phyloP scores from a whole-genome alignment of 495 filamentous ascomycete species.

The Penicillium manginii region DNA sequence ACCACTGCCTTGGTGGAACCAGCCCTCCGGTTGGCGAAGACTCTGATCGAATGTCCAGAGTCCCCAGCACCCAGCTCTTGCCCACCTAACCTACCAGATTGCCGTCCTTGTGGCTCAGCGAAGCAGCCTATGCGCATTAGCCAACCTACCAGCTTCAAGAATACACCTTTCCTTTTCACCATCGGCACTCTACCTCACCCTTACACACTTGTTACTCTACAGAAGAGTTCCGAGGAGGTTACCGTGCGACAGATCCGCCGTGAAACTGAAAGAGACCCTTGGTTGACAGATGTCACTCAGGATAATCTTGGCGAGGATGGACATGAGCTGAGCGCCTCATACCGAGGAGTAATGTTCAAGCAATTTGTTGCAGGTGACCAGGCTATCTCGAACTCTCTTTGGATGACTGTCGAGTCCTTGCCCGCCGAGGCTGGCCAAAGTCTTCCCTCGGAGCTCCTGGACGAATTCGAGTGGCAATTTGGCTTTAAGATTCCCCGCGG shows the following conservation, averaged over 20 bases:
- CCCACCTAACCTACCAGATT: slow-evolving; percentile 77
- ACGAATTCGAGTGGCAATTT: slow-evolving; percentile 84
- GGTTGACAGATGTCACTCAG: slow-evolving; percentile 75
- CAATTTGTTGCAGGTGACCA: slow-evolving; percentile 73
- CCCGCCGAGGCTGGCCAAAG: slow-evolving; percentile 45
- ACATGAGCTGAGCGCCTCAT: slow-evolving; percentile 58
- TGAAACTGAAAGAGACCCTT: slow-evolving; percentile 75
- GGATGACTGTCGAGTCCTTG: slow-evolving; percentile 76
- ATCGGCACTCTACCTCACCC: slow-evolving; percentile 91
- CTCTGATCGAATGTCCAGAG: slow-evolving; percentile 72
- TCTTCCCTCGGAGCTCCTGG: slow-evolving; percentile 46
- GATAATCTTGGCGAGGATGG: slow-evolving; percentile 65
- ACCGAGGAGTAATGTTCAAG: slow-evolving; percentile 76
- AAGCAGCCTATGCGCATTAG: slow-evolving; percentile 58
- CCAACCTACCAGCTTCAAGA: slow-evolving; percentile 61
- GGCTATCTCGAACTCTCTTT: slow-evolving; percentile 64
- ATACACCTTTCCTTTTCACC: slow-evolving; percentile 69
- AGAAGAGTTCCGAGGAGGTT: slow-evolving; percentile 54
- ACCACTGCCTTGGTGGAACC: slow-evolving; percentile 72
- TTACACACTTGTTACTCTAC: slow-evolving; percentile 74
- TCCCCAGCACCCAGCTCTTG: slow-evolving; percentile 77
- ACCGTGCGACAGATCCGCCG: slow-evolving; percentile 73
- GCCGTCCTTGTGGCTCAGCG: slow-evolving; percentile 66
- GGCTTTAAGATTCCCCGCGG: slow-evolving; percentile 77
- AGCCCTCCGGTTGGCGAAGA: slow-evolving; percentile 68